phyloP scores from a whole-genome alignment of 805 yeast genomes.

The Kuraishia cidri region DNA sequence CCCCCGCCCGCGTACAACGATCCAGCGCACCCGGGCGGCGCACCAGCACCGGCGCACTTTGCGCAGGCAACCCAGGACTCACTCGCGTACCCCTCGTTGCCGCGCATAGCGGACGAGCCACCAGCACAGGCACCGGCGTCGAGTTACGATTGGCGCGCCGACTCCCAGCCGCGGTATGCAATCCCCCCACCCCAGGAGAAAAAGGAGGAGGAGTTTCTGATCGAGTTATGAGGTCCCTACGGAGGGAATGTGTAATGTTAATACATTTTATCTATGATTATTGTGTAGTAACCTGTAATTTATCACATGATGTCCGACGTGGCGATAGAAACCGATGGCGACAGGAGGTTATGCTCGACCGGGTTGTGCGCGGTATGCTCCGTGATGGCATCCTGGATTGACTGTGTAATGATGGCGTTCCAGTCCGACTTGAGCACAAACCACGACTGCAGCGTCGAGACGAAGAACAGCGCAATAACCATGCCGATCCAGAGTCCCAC shows the following conservation, averaged over 20 bases:
- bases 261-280: too few species aligned
- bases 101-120: too few species aligned
- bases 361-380: not conserved
- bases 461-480: constrained; percentile 20
- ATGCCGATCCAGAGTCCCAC: constrained; percentile 26
- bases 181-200: constrained; percentile 1
- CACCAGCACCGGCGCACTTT: not conserved
- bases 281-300: not conserved
- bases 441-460: constrained; percentile 21
- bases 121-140: too few species aligned
- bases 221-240: not conserved
- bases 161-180: too few species aligned
- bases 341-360: constrained; percentile 1
- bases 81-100: too few species aligned
- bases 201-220: constrained; percentile 1
- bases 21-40: not conserved
- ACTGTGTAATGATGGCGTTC: constrained; percentile 29
- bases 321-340: not conserved
- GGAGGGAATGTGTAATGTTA: not conserved
- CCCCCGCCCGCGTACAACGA: too few species aligned
- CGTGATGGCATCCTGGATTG: constrained; percentile 29
- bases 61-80: too few species aligned
- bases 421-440: constrained; percentile 30
- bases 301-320: not conserved
- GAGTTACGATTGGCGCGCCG: too few species aligned